A percentile compares a stretch with the other conserved stretches of the same genome.
Conservation (phyloP, 2,329 filamentous ascomycete genomes). For the Stachybotrys elegans region DNA sequence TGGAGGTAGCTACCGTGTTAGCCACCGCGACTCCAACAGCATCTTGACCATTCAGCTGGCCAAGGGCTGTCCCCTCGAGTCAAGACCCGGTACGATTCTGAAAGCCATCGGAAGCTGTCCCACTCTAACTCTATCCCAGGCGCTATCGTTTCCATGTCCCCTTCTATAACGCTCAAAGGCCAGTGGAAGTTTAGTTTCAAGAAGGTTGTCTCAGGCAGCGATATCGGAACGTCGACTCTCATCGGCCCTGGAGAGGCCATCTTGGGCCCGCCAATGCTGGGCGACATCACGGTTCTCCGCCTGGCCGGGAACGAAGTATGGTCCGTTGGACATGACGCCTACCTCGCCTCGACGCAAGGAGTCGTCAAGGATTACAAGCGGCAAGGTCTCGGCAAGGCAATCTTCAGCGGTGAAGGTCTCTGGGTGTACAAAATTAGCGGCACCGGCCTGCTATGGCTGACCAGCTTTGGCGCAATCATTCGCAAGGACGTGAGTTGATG, state of each 20-base stretch:
- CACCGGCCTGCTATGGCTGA: constrained; percentile 78
- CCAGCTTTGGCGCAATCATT: constrained; percentile 92
- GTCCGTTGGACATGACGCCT: constrained; percentile 83
- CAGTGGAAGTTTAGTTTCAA: constrained; percentile 82
- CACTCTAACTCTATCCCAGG: constrained; percentile 41
- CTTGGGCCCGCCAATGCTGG: constrained; percentile 72
- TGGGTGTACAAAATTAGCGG: constrained; percentile 87
- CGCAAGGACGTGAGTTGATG: constrained; percentile 72
- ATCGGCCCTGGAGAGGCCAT: constrained; percentile 89
- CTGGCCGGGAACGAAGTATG: constrained; percentile 69
- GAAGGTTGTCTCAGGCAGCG: constrained; percentile 79
- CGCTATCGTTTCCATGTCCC: constrained; percentile 92
- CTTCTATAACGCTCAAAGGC: constrained; percentile 78
- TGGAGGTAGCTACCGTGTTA: constrained; percentile 88
- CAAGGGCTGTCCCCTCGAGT: constrained; percentile 76
- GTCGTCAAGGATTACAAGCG: constrained; percentile 82
- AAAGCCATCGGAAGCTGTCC: background rate
- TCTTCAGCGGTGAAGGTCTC: constrained; percentile 89
- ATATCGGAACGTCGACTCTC: constrained; percentile 73
- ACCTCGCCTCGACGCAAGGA: constrained; percentile 80
- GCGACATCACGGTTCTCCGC: constrained; percentile 79
- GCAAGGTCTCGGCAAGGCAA: constrained; percentile 80
- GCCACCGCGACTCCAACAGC: constrained; percentile 85
- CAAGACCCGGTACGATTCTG: constrained; percentile 60
- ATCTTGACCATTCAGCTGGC: constrained; percentile 86